These are phyloP conservation scores for Perkinsus olseni DNA, from an alignment of 169 alveolate genomes.

Conservation along the genomic window DNA sequence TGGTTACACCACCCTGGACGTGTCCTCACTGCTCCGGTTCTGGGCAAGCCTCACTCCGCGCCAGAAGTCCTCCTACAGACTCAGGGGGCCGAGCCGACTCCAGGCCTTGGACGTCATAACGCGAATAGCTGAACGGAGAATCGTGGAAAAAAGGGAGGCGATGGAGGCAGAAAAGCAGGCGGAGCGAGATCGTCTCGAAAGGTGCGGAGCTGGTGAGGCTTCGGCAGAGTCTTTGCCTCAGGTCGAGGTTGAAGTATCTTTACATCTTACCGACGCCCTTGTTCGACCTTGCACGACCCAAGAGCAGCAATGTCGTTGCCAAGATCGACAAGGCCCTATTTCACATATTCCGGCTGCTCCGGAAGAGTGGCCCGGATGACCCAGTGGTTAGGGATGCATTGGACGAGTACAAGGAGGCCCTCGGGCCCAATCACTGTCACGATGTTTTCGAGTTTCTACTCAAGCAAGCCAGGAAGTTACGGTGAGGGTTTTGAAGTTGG, in stretches of 20 bases:
- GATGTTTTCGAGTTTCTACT: neutral
- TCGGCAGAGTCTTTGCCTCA: neutral
- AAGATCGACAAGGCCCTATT: neutral
- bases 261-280: neutral
- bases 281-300: neutral
- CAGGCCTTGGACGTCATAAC: neutral
- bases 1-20: neutral
- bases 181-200: neutral
- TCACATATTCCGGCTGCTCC: neutral
- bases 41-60: neutral
- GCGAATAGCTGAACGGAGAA: neutral
- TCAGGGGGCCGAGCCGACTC: neutral
- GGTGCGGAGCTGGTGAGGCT: no score
- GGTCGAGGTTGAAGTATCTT: neutral
- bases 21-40: neutral
- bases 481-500: neutral
- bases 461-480: neutral
- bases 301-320: neutral
- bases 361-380: neutral
- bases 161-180: neutral
- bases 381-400: neutral
- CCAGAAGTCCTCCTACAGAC: neutral
- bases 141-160: neutral
- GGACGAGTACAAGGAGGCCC: neutral
- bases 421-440: neutral